Percentiles rank a stretch among this genome's conserved stretches.
Evolutionary conservation across 2,329 filamentous ascomycete genomes (phyloP).

Genomic region (Dactylellina drechsleri): DNA sequence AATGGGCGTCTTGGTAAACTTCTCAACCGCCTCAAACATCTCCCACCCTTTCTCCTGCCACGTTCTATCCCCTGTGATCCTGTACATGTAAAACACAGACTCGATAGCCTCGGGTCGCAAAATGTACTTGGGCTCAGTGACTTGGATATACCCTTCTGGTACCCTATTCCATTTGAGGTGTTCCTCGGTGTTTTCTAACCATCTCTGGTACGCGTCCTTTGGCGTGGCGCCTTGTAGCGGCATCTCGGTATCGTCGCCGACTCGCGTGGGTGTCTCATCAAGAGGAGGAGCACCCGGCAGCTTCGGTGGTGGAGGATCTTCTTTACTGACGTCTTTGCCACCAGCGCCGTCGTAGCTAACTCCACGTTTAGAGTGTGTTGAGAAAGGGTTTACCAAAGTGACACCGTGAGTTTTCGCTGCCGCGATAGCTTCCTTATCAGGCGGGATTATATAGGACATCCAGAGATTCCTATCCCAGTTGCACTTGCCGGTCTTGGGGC

Average conservation of each 20-base stretch:
- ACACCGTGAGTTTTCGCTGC: conserved; percentile 24
- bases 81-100: conserved; percentile 83
- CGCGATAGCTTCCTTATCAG: conserved; percentile 24
- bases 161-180: conserved; percentile 52
- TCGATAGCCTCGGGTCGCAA: conserved; percentile 82
- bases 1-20: conserved; percentile 72
- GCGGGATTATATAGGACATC: conserved; percentile 21
- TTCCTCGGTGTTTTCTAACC: conserved; percentile 22
- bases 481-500: conserved; percentile 65
- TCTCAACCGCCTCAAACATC: conserved; percentile 80
- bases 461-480: conserved; percentile 64
- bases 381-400: conserved; percentile 7
- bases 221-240: not conserved
- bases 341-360: conserved; percentile 31
- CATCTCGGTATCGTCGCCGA: conserved; percentile 2
- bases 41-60: conserved; percentile 86
- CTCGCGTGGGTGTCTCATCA: conserved; percentile 19
- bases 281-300: conserved; percentile 11
- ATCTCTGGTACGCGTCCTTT: conserved; percentile 44
- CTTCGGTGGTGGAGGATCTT: conserved; percentile 8
- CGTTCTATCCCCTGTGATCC: conserved; percentile 79
- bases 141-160: conserved; percentile 54
- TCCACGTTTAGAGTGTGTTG: conserved; percentile 19
- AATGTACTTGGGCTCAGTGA: conserved; percentile 66
- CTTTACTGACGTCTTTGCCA: not conserved